Evolutionary conservation across 169 alveolate species (phyloP).

Genomic region (Cryptosporidium viatorum): DNA sequence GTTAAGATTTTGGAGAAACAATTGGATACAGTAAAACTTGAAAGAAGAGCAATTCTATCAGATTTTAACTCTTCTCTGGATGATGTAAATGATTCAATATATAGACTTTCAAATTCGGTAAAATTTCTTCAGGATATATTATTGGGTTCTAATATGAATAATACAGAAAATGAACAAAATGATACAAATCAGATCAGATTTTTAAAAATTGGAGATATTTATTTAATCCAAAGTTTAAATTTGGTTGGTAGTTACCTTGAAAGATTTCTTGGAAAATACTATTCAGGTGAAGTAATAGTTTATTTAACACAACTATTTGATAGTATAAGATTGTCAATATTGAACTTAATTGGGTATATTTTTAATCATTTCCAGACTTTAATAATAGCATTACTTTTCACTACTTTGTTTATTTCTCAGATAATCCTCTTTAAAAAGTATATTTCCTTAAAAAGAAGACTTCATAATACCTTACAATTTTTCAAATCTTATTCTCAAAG

Average conservation of each 20-base stretch:
- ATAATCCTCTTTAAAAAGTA: conserved; percentile 12
- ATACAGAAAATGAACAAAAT: neutral
- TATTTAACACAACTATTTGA: neutral
- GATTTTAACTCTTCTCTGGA: conserved; percentile 12
- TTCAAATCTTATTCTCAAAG: conserved; percentile 31
- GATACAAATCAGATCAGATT: neutral
- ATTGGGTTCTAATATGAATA: conserved; percentile 41
- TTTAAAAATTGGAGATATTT: neutral
- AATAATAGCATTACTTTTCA: neutral
- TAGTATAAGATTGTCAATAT: neutral
- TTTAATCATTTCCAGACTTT: neutral
- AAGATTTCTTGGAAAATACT: neutral
- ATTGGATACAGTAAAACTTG: conserved; percentile 2
- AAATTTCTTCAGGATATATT: conserved; percentile 47
- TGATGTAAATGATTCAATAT: conserved; percentile 13
- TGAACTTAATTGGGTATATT: neutral
- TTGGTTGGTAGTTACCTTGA: neutral
- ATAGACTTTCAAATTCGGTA: conserved; percentile 16
- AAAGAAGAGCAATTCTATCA: neutral
- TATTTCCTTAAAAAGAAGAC: conserved; percentile 54
- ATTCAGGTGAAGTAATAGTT: neutral
- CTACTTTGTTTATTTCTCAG: conserved; percentile 14
- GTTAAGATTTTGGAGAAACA: conserved; percentile 60
- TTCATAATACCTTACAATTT: conserved; percentile 51
- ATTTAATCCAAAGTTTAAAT: neutral